phyloP scores from a whole-genome alignment of 2,329 filamentous ascomycete genomes.

The Fusarium marasasianum region DNA sequence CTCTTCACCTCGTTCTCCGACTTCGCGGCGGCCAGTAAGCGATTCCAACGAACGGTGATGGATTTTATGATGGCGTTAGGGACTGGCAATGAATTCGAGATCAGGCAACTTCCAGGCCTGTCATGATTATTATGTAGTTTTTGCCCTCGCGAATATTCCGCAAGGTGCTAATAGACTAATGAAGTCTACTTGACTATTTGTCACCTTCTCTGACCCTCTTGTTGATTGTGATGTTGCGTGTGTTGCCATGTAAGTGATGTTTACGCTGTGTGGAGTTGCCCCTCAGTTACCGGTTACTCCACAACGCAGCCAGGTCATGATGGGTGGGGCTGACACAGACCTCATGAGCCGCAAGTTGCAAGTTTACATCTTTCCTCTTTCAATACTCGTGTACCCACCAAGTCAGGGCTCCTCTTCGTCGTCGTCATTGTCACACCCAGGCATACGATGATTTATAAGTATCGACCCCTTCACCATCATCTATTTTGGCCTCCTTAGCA shows the following conservation, averaged over 20 bases:
- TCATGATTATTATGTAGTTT: constrained; percentile 35
- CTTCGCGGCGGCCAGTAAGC: constrained; percentile 78
- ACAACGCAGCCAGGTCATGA: constrained; percentile 14
- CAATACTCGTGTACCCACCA: not conserved
- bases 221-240: not conserved
- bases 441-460: constrained; percentile 31
- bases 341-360: constrained; percentile 18
- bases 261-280: constrained; percentile 11
- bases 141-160: constrained; percentile 6
- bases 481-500: constrained; percentile 39
- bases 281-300: constrained; percentile 7
- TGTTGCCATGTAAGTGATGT: not conserved
- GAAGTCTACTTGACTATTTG: constrained; percentile 21
- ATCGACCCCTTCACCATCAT: not conserved
- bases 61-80: constrained; percentile 67
- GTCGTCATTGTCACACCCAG: not conserved
- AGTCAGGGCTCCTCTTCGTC: not conserved
- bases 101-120: constrained; percentile 27
- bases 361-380: constrained; percentile 2
- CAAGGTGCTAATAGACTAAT: constrained; percentile 34
- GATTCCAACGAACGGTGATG: constrained; percentile 10
- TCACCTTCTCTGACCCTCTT: not conserved
- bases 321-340: constrained; percentile 18
- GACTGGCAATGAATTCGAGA: constrained; percentile 29
- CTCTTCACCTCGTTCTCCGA: constrained; percentile 85